Evolutionary conservation across 2,329 filamentous ascomycete species (phyloP).

Genomic region (Fusarium solani-melongenae): DNA sequence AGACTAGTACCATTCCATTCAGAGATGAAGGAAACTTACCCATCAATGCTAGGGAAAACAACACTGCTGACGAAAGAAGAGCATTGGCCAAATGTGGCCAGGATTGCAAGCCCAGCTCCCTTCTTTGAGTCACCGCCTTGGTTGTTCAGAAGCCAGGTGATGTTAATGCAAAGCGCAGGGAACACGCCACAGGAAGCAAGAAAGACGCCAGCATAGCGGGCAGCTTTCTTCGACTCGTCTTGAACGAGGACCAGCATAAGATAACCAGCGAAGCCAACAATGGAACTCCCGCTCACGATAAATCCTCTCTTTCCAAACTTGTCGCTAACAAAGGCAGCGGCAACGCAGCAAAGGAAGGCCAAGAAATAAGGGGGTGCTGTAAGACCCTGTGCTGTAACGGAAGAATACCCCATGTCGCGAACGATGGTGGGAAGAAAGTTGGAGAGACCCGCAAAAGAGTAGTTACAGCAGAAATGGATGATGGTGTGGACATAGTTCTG

Average conservation of each 20-base stretch:
- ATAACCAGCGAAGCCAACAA: slow-evolving; percentile 3
- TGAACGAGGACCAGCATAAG: slow-evolving; percentile 6
- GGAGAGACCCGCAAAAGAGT: slow-evolving; percentile 22
- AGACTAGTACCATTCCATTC: neutral
- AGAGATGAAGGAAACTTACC: neutral
- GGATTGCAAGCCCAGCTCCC: slow-evolving; percentile 22
- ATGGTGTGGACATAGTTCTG: slow-evolving; percentile 22
- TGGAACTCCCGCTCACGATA: slow-evolving; percentile 3
- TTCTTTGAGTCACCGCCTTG: slow-evolving; percentile 26
- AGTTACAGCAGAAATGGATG: slow-evolving; percentile 28
- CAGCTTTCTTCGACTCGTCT: neutral
- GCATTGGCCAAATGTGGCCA: slow-evolving; percentile 16
- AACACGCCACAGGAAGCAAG: slow-evolving; percentile 23
- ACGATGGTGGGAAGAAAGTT: slow-evolving; percentile 29
- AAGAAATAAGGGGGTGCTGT: slow-evolving; percentile 19
- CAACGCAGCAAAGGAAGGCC: slow-evolving; percentile 18
- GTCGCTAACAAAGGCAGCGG: slow-evolving; percentile 11
- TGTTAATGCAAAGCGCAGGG: slow-evolving; percentile 21
- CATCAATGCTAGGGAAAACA: slow-evolving; percentile 18
- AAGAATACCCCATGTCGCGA: slow-evolving; percentile 18
- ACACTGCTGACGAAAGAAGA: slow-evolving; percentile 23
- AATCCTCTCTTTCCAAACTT: slow-evolving; percentile 16
- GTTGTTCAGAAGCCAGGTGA: slow-evolving; percentile 27
- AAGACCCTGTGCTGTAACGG: slow-evolving; percentile 19
- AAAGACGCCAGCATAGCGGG: slow-evolving; percentile 11